These are phyloP conservation scores for Berkeleyomyces rouxiae DNA, from an alignment of 2,329 filamentous ascomycete genomes.

Conservation along the genomic window DNA sequence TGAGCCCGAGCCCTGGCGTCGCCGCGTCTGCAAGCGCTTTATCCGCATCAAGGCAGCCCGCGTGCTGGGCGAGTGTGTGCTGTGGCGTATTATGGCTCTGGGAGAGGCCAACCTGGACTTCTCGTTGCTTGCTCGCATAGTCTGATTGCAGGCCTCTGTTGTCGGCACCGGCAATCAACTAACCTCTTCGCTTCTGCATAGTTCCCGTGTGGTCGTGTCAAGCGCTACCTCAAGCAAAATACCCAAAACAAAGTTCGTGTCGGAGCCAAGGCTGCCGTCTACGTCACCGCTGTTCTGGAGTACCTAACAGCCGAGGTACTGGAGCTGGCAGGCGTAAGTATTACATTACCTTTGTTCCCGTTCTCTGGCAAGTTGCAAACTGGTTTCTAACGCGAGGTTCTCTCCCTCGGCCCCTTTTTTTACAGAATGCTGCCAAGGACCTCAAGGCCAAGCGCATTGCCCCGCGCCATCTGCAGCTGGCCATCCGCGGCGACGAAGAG, in stretches of 20 bases:
- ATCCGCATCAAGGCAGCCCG: no score
- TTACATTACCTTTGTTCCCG: neutral
- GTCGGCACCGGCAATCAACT: neutral
- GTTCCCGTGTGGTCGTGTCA: conserved; percentile 99
- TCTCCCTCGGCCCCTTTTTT: no score
- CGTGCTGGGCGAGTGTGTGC: no score
- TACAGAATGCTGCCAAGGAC: conserved; percentile 87
- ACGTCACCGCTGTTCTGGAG: conserved; percentile 94
- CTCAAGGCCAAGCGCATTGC: conserved; percentile 99
- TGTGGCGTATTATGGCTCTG: no score
- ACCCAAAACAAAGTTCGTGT: conserved; percentile 99
- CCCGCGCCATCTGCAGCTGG: conserved; percentile 89
- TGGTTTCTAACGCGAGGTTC: no score
- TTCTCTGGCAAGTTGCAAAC: no score
- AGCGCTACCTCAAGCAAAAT: conserved; percentile 98
- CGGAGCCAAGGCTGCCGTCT: conserved; percentile 94
- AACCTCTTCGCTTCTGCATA: conserved; percentile 24
- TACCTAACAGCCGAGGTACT: conserved; percentile 97
- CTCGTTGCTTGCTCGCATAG: no score
- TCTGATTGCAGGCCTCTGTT: no score
- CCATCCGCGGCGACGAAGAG: conserved; percentile 96
- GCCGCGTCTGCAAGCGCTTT: no score
- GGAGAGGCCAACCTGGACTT: no score
- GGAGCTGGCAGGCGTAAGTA: conserved; percentile 74
- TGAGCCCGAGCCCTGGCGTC: no score